phyloP scores from a whole-genome alignment of 305 asterid species.

The Fraxinus platypoda region DNA sequence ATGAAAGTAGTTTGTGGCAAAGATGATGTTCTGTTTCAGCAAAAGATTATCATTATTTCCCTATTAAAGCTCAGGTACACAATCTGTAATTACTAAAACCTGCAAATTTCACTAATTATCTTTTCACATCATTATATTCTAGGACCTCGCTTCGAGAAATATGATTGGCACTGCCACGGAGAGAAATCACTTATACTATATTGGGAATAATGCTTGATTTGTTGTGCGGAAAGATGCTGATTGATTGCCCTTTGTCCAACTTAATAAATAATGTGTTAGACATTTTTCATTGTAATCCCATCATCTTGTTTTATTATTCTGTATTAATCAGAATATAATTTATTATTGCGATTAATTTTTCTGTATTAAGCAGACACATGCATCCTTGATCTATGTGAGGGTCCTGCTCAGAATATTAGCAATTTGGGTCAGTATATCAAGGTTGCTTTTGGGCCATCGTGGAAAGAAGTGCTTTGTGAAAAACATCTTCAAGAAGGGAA shows the following conservation, averaged over 20 bases:
- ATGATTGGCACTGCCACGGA: background rate
- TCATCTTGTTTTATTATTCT: conserved; percentile 2
- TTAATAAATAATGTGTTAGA: background rate
- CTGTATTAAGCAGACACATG: conserved; percentile 44
- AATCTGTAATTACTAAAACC: background rate
- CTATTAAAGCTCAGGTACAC: background rate
- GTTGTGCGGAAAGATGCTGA: background rate
- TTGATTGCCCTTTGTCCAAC: background rate
- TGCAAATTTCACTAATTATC: background rate
- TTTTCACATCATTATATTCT: background rate
- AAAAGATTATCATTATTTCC: background rate
- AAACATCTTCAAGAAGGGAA: conserved; percentile 53
- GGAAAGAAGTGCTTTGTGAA: conserved; percentile 61
- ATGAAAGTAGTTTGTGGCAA: background rate
- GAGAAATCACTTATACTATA: background rate
- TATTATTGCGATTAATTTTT: background rate
- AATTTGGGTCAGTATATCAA: conserved; percentile 61
- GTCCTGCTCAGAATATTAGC: conserved; percentile 31
- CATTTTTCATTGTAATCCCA: background rate
- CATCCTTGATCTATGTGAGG: conserved; percentile 54
- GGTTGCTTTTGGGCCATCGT: conserved; percentile 68
- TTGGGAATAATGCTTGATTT: background rate
- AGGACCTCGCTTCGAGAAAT: background rate
- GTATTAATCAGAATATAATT: conserved; percentile 16
- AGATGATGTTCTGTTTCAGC: background rate